Conservation (phyloP, 2,329 filamentous ascomycete genomes). For the Emydomyces testavorans region DNA sequence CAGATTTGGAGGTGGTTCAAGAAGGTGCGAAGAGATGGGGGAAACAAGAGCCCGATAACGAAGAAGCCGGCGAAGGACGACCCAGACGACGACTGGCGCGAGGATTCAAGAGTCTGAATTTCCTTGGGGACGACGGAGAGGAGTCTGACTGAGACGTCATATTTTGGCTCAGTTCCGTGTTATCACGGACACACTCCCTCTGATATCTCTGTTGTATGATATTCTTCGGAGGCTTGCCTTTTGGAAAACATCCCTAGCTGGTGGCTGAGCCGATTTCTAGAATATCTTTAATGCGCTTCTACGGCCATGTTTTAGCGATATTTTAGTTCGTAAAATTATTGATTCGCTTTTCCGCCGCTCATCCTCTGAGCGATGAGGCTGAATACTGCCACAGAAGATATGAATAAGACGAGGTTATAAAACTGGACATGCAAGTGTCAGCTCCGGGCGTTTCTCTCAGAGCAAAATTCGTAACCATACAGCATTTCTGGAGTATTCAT, state of each 20-base stretch:
- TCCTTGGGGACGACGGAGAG: slow-evolving; percentile 59
- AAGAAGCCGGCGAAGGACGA: slow-evolving; percentile 16
- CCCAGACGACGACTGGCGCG: slow-evolving; percentile 33
- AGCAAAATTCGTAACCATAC: slow-evolving; percentile 44
- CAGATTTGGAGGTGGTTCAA: slow-evolving; percentile 72
- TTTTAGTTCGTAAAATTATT: slow-evolving; percentile 9
- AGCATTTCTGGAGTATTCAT: slow-evolving; percentile 83
- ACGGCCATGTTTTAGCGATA: slow-evolving; percentile 1
- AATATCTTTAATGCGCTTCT: background rate
- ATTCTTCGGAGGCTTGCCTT: background rate
- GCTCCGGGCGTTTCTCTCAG: background rate
- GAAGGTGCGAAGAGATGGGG: slow-evolving; percentile 76
- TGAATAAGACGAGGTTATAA: slow-evolving; percentile 93
- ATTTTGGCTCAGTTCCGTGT: background rate
- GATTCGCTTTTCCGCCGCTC: slow-evolving; percentile 35
- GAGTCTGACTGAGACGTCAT: slow-evolving; percentile 38
- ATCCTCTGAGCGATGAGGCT: slow-evolving; percentile 85
- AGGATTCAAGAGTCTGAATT: slow-evolving; percentile 41
- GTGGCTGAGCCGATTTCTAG: background rate
- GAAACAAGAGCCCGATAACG: slow-evolving; percentile 27
- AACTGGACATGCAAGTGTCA: slow-evolving; percentile 50
- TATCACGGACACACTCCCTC: background rate
- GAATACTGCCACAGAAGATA: slow-evolving; percentile 90
- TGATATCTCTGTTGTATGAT: background rate
- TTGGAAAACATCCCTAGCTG: background rate